Evolutionary conservation across 2,329 filamentous ascomycete species (phyloP).

Genomic region (Penicillium olsonii): DNA sequence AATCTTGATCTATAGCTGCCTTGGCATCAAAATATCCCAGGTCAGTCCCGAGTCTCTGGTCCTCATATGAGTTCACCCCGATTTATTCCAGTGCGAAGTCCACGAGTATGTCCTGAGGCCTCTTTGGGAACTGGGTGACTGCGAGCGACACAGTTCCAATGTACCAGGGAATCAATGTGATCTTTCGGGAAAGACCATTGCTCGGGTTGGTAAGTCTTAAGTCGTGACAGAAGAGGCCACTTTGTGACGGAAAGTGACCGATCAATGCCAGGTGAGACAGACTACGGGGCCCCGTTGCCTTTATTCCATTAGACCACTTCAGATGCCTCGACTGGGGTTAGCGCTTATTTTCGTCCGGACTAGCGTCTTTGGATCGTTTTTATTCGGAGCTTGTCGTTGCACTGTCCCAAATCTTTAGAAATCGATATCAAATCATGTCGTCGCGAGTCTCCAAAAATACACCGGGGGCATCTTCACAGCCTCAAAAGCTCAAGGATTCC

Average conservation of each 20-base stretch:
- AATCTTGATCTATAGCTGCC: background rate
- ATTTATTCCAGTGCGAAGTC: too few species aligned
- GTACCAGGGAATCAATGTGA: too few species aligned
- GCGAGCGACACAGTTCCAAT: too few species aligned
- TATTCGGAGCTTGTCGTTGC: background rate
- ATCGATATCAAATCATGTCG: background rate
- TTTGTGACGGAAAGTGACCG: background rate
- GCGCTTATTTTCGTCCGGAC: background rate
- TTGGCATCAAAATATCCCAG: background rate
- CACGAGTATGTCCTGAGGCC: too few species aligned
- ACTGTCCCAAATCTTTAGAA: background rate
- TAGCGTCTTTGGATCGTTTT: background rate
- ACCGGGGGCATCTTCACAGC: background rate
- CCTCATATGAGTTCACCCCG: too few species aligned
- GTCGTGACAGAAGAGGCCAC: too few species aligned
- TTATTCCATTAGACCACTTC: too few species aligned
- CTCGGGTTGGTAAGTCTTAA: too few species aligned
- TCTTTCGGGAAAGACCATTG: too few species aligned
- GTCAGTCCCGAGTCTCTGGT: background rate
- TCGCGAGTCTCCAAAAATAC: background rate
- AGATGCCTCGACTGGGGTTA: background rate
- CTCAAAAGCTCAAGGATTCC: constrained; percentile 4
- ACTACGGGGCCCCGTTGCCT: too few species aligned
- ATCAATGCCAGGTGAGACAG: background rate
- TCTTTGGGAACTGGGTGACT: too few species aligned